These are phyloP conservation scores for Clathrus columnatus DNA, from an alignment of 768 basidiomycete genomes.

Conservation along the genomic window DNA sequence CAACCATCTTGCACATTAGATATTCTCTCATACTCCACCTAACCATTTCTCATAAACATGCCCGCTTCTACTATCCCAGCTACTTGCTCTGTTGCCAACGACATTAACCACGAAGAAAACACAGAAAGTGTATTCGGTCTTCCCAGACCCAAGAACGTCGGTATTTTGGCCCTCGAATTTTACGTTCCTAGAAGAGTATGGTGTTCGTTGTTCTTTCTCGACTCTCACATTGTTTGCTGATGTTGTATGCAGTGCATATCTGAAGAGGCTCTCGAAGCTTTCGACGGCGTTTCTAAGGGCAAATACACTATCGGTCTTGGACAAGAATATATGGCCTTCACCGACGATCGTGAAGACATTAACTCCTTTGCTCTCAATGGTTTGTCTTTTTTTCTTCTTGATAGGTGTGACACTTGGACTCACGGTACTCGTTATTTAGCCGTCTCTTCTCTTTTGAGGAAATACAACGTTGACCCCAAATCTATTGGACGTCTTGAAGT, in stretches of 20 bases:
- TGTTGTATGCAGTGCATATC: slow-evolving; percentile 68
- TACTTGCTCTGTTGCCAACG: neutral
- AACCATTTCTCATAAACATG: neutral
- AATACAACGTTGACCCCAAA: slow-evolving; percentile 92
- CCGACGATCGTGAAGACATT: slow-evolving; percentile 98
- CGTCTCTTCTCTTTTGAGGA: slow-evolving; percentile 81
- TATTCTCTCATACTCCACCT: neutral
- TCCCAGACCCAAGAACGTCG: slow-evolving; percentile 80
- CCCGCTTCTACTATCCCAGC: neutral
- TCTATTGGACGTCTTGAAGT: slow-evolving; percentile 97
- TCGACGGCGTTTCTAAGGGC: slow-evolving; percentile 88
- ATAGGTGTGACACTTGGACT: slow-evolving; percentile 5
- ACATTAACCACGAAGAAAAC: neutral
- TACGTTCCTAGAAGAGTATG: slow-evolving; percentile 89
- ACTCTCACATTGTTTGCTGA: slow-evolving; percentile 11
- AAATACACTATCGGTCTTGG: slow-evolving; percentile 99
- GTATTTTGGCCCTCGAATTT: slow-evolving; percentile 86
- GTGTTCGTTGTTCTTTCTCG: too few species aligned
- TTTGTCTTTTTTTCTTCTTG: slow-evolving; percentile 31
- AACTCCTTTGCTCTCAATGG: slow-evolving; percentile 95
- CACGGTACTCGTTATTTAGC: slow-evolving; percentile 44
- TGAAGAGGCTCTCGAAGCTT: slow-evolving; percentile 87
- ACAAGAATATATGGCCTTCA: slow-evolving; percentile 97
- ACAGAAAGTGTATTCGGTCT: slow-evolving; percentile 6
- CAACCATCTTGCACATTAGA: neutral